Conservation (phyloP, 805 yeast species). For the Ogataea pini region DNA sequence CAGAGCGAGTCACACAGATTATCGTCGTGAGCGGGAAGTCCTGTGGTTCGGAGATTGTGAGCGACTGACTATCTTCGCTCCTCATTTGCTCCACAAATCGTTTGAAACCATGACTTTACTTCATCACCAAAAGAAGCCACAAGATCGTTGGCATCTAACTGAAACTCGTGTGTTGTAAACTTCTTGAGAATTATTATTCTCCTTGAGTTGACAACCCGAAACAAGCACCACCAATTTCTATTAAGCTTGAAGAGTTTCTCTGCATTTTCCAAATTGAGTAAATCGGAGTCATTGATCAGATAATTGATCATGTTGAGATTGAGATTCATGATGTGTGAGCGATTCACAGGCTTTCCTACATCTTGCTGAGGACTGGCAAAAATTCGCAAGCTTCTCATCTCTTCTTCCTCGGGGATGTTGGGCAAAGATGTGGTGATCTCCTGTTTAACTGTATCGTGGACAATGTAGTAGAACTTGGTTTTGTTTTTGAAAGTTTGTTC, state of each 20-base stretch:
- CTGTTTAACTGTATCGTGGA: slow-evolving; percentile 22
- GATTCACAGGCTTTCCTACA: slow-evolving; percentile 10
- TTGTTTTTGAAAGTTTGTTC: slow-evolving; percentile 19
- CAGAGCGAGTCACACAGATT: too few relatives aligned
- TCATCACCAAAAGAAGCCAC: slow-evolving; percentile 28
- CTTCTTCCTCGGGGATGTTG: slow-evolving; percentile 30
- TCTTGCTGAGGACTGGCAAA: slow-evolving; percentile 7
- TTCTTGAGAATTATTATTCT: slow-evolving; percentile 25
- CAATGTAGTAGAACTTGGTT: slow-evolving; percentile 26
- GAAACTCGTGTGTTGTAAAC: slow-evolving; percentile 17
- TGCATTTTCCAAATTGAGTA: slow-evolving; percentile 14
- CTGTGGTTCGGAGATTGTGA: too few relatives aligned
- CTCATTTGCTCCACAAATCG: not conserved
- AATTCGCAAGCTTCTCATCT: slow-evolving; percentile 15
- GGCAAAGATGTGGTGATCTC: slow-evolving; percentile 31
- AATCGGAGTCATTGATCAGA: slow-evolving; percentile 16
- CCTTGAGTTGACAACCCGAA: slow-evolving; percentile 15
- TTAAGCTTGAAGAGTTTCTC: slow-evolving; percentile 30
- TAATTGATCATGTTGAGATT: slow-evolving; percentile 22
- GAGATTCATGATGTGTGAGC: slow-evolving; percentile 23
- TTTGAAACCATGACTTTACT: slow-evolving; percentile 25
- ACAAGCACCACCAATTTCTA: slow-evolving; percentile 31
- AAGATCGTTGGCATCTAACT: slow-evolving; percentile 20
- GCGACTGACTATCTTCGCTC: too few relatives aligned
- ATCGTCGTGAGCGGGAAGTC: too few relatives aligned